Base-by-base conservation (phyloP, 108 stramenopile species). In the Seminavis robusta region DNA sequence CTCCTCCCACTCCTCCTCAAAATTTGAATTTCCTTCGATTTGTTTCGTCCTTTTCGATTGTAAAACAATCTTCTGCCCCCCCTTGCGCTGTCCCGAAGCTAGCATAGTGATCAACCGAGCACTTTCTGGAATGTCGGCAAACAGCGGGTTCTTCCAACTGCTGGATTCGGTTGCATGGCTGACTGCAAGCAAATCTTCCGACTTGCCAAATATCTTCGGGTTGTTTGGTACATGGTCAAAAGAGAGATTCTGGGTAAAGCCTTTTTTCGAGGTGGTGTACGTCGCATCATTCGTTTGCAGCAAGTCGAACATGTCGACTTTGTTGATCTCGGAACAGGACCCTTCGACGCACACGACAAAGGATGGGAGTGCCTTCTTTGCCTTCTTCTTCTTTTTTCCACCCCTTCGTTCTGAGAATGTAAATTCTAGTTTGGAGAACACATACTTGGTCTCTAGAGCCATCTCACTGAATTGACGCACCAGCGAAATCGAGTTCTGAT, bases 81-180 rank as follows among this genome's bases (percentile, higher is more conserved):
- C 75, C 16, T 32, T 63, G 30, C 90, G 36, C 25, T 75, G 70
- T 20, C 64, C 73, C 1, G 82, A 86, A 33, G 87, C 87, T 41
- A 92, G 41, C n/a, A 82, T 71, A 9, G 65, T 56, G 54, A 88
- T 42, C 15, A 92, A 11, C 45, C 84, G 53, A 34, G 84, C 86
- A 10, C 81, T 85, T 60, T 92, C 90, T 0, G 87, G 84, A n/a
- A 74, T 71, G 54, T 83, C 74, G 13, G 66, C 21, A 23, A 86
- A 54, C 1, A 92, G 65, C 44, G 85, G 81, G 19, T 49, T 53
- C 4, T 46, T 46, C 73, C 69, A 83, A 29, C 61, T 60, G 16
- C 43, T 31, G 1, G 5, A n/a, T 33, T 49, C 55, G 5, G 25
- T 17, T 1, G 16, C 28, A 19, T 38, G 7, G 2, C 16, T 1